Evolutionary conservation across 495 filamentous ascomycete species (phyloP).

Genomic region (Ramalina intermedia): DNA sequence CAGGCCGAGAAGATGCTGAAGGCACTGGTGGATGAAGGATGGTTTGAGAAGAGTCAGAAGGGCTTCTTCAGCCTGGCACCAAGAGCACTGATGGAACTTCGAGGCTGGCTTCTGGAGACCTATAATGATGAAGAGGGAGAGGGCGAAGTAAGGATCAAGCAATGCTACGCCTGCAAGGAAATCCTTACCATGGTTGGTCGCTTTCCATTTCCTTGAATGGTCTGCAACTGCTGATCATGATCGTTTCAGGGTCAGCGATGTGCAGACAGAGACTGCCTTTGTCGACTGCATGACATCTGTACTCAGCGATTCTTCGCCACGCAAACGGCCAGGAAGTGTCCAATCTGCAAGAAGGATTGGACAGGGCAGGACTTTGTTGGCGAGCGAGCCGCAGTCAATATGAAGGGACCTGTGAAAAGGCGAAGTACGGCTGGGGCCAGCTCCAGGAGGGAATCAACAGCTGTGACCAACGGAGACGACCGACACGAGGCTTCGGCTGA

Average conservation of each 20-base stretch:
- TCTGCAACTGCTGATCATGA: not conserved
- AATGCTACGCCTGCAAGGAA: constrained; percentile 79
- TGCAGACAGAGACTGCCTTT: constrained; percentile 45
- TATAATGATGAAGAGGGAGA: constrained; percentile 60
- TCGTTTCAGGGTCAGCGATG: constrained; percentile 60
- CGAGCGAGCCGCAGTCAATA: constrained; percentile 47
- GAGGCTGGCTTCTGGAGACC: constrained; percentile 62
- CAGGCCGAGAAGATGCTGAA: constrained; percentile 62
- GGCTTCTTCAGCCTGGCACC: constrained; percentile 63
- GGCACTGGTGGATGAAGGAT: constrained; percentile 61
- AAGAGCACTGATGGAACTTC: constrained; percentile 71
- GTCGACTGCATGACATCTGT: constrained; percentile 69
- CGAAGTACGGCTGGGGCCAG: constrained; percentile 19
- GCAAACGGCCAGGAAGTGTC: constrained; percentile 49
- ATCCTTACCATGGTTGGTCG: constrained; percentile 61
- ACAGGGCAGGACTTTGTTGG: constrained; percentile 64
- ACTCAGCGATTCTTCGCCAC: constrained; percentile 55
- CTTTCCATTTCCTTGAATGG: not conserved
- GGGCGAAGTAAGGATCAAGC: constrained; percentile 52
- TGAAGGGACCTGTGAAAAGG: constrained; percentile 16
- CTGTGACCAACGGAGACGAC: constrained; percentile 17
- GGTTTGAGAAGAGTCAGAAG: constrained; percentile 59
- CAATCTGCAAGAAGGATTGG: constrained; percentile 60
- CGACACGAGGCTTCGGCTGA: constrained; percentile 6
- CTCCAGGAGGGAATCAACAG: constrained; percentile 11